These are phyloP conservation scores for Petunia axillaris DNA, from an alignment of 257 asterid genomes.

Conservation along the genomic window DNA sequence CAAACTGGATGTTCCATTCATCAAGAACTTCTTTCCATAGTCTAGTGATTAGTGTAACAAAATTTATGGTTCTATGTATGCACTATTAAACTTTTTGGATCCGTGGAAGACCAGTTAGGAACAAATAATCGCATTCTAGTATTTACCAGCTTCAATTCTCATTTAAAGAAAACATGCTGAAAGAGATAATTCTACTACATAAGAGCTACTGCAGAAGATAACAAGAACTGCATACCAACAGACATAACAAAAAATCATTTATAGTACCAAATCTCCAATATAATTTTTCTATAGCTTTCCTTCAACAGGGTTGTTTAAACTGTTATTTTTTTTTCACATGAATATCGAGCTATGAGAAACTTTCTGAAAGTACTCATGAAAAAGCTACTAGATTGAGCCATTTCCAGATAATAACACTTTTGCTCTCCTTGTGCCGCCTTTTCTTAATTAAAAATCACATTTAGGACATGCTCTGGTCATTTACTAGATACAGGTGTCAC, in stretches of 20 bases:
- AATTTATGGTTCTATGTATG: neutral
- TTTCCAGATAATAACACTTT: neutral
- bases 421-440: neutral
- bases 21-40: neutral
- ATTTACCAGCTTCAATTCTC: neutral
- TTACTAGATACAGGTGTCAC: neutral
- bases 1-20: neutral
- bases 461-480: neutral
- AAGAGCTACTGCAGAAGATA: neutral
- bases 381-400: neutral
- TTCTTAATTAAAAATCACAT: conserved; percentile 1
- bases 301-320: conserved; percentile 4
- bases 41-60: neutral
- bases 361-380: neutral
- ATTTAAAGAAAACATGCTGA: neutral
- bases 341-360: neutral
- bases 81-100: too few species aligned
- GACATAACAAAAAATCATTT: neutral
- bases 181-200: neutral
- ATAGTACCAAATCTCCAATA: conserved; percentile 12
- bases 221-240: neutral
- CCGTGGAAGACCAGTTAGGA: neutral
- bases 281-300: conserved; percentile 7
- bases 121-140: neutral
- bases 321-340: neutral